Evolutionary conservation across 257 asterid genomes (phyloP).

Genomic region (Verbena officinalis): DNA sequence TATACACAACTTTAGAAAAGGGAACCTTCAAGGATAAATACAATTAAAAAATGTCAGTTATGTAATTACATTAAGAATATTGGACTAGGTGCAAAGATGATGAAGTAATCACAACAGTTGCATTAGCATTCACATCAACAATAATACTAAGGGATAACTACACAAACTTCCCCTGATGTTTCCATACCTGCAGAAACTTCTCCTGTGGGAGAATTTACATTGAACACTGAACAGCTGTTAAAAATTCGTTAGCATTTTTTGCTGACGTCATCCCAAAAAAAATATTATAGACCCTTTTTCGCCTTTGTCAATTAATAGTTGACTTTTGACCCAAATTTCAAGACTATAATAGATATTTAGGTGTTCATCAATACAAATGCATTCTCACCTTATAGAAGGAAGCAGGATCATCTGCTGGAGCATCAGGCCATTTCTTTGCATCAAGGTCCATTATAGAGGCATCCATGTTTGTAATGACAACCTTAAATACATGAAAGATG

Average conservation of each 20-base stretch:
- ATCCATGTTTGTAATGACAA: conserved; percentile 63
- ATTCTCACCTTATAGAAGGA: conserved; percentile 55
- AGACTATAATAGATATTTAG: no score
- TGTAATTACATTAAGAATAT: background rate
- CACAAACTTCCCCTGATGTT: no score
- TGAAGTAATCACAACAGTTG: background rate
- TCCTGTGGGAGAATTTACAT: no score
- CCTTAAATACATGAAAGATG: conserved; percentile 42
- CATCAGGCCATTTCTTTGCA: conserved; percentile 85
- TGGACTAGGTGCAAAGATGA: background rate
- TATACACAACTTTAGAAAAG: conserved; percentile 81
- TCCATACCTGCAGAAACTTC: no score
- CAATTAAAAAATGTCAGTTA: background rate
- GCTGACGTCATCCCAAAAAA: no score
- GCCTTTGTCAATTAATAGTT: no score
- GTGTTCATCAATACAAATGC: background rate
- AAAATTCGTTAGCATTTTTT: no score
- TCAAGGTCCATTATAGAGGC: conserved; percentile 52
- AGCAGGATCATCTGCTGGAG: conserved; percentile 50
- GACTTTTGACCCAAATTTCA: no score
- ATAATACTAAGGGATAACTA: background rate
- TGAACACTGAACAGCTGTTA: no score
- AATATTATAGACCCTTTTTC: no score
- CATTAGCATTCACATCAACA: background rate
- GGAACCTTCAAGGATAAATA: conserved; percentile 58